A percentile compares a stretch with the other conserved stretches of the same genome.
Conservation (phyloP, 352 stramenopile genomes). For the Phytophthora megakarya region DNA sequence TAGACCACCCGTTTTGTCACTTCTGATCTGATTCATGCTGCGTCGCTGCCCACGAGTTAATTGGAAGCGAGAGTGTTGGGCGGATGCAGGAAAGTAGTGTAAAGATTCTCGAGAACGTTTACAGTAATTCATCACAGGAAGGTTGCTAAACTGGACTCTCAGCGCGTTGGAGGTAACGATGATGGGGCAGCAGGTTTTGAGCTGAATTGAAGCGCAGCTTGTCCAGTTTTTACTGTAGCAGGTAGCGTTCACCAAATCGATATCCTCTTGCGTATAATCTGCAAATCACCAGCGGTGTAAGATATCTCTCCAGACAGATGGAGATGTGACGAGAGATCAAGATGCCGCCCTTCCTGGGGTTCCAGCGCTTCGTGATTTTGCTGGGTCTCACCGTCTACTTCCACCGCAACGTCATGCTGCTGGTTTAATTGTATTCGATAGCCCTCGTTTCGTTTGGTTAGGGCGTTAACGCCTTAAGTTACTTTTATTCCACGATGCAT, state of each 20-base stretch:
- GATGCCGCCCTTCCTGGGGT: conserved; percentile 75
- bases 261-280: neutral
- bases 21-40: neutral
- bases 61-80: neutral
- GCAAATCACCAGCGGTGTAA: neutral
- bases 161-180: conserved; percentile 13
- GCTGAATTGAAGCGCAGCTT: neutral
- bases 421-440: conserved; percentile 50
- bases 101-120: neutral
- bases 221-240: neutral
- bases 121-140: neutral
- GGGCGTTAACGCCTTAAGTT: too few relatives aligned
- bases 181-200: conserved; percentile 7
- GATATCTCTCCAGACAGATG: conserved; percentile 18
- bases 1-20: neutral
- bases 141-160: conserved; percentile 1
- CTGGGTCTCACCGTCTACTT: conserved; percentile 64
- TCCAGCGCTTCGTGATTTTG: conserved; percentile 66
- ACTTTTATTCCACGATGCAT: too few relatives aligned
- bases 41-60: neutral
- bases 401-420: conserved; percentile 68
- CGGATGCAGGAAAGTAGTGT: conserved; percentile 3
- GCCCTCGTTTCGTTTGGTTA: too few relatives aligned
- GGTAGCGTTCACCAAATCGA: neutral
- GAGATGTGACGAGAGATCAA: conserved; percentile 49